phyloP scores from a whole-genome alignment of 352 stramenopile genomes.

The Thraustochytrium striatum region DNA sequence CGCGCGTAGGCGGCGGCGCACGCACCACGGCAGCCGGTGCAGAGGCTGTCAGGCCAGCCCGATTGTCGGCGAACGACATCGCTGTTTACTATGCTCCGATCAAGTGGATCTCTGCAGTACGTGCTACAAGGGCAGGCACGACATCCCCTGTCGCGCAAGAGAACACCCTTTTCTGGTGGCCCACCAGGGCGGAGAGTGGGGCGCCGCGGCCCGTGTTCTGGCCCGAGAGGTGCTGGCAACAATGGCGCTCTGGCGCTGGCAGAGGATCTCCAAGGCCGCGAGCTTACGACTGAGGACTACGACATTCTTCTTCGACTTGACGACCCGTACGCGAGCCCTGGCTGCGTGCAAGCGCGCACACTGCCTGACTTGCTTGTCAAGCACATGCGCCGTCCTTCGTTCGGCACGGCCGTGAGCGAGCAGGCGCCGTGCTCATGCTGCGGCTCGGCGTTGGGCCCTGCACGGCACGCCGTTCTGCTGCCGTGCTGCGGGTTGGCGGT shows the following conservation, averaged over 20 bases:
- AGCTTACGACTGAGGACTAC: slow-evolving; percentile 33
- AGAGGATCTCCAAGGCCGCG: not conserved
- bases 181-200: not conserved
- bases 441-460: not conserved
- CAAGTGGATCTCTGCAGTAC: not conserved
- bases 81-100: not conserved
- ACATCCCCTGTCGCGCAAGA: not conserved
- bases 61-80: slow-evolving; percentile 26
- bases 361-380: slow-evolving; percentile 27
- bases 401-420: not conserved
- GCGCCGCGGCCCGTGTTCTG: slow-evolving; percentile 1
- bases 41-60: not conserved
- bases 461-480: not conserved
- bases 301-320: slow-evolving; percentile 16
- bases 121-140: not conserved
- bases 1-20: not conserved
- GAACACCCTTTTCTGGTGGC: slow-evolving; percentile 15
- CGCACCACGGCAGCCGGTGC: slow-evolving; percentile 12
- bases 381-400: not conserved
- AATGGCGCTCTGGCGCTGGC: not conserved
- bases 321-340: not conserved
- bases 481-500: not conserved
- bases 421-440: not conserved
- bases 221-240: not conserved
- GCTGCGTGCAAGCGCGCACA: slow-evolving; percentile 4